These are phyloP conservation scores for Dactylella cylindrospora DNA, from an alignment of 2,329 filamentous ascomycete genomes.

Conservation along the genomic window DNA sequence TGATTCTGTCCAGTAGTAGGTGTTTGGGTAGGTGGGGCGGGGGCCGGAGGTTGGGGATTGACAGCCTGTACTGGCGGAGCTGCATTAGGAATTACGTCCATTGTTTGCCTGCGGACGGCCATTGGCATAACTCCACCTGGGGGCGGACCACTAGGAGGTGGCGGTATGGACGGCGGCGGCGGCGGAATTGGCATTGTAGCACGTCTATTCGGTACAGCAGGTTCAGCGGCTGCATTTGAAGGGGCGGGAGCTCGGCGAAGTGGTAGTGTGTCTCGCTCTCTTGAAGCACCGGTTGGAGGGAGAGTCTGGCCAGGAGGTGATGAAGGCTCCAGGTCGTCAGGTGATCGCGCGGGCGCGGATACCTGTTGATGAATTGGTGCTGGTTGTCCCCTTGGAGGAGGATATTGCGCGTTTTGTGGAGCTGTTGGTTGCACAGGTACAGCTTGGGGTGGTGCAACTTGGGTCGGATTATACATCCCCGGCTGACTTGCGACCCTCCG, in stretches of 20 bases:
- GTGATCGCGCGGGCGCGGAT: slow-evolving; percentile 31
- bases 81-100: slow-evolving; percentile 20
- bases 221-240: slow-evolving; percentile 11
- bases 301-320: slow-evolving; percentile 22
- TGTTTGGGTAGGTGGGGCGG: slow-evolving; percentile 17
- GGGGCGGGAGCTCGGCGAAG: slow-evolving; percentile 13
- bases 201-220: slow-evolving; percentile 17
- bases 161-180: slow-evolving; percentile 34
- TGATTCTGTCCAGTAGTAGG: slow-evolving; percentile 36
- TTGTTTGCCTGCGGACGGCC: slow-evolving; percentile 24
- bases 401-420: slow-evolving; percentile 29
- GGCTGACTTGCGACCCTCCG: slow-evolving; percentile 24
- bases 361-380: slow-evolving; percentile 13
- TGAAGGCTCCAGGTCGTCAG: slow-evolving; percentile 29
- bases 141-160: slow-evolving; percentile 33
- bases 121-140: slow-evolving; percentile 10
- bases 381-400: slow-evolving; percentile 26
- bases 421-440: slow-evolving; percentile 13
- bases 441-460: slow-evolving; percentile 7
- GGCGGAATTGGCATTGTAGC: slow-evolving; percentile 44
- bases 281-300: slow-evolving; percentile 21
- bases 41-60: not conserved
- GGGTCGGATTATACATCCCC: slow-evolving; percentile 21
- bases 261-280: slow-evolving; percentile 39
- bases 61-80: slow-evolving; percentile 3